These are phyloP conservation scores for Leptosphaerulina australis DNA, from an alignment of 2,329 filamentous ascomycete species.

Conservation along the genomic window DNA sequence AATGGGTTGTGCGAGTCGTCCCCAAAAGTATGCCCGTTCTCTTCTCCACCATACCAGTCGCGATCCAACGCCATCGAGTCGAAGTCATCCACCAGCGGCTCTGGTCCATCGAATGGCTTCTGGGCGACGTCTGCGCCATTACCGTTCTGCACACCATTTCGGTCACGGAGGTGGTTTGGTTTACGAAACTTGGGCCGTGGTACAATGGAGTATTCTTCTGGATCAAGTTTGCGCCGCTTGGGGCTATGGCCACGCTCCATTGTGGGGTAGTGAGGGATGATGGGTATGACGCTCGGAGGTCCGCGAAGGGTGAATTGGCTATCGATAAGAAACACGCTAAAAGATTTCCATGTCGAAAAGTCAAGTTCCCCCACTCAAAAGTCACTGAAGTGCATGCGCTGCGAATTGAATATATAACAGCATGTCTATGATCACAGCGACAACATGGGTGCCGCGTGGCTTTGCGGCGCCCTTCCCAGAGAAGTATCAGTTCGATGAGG, in stretches of 20 bases:
- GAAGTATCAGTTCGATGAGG: slow-evolving; percentile 59
- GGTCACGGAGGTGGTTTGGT: slow-evolving; percentile 43
- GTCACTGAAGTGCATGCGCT: background rate
- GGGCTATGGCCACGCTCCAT: slow-evolving; percentile 59
- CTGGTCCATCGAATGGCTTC: slow-evolving; percentile 65
- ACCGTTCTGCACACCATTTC: slow-evolving; percentile 41
- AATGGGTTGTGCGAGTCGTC: slow-evolving; percentile 95
- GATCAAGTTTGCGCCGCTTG: slow-evolving; percentile 71
- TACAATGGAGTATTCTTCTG: slow-evolving; percentile 63
- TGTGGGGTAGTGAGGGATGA: background rate
- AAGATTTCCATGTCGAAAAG: slow-evolving; percentile 21
- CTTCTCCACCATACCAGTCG: slow-evolving; percentile 91
- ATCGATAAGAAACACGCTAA: slow-evolving; percentile 26
- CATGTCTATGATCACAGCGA: slow-evolving; percentile 63
- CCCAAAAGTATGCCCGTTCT: slow-evolving; percentile 82
- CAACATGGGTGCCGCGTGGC: slow-evolving; percentile 60
- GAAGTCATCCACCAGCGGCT: slow-evolving; percentile 66
- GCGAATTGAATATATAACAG: slow-evolving; percentile 15
- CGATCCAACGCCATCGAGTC: slow-evolving; percentile 80
- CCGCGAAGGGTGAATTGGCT: slow-evolving; percentile 22
- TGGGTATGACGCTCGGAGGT: slow-evolving; percentile 24
- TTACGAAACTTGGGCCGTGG: slow-evolving; percentile 54
- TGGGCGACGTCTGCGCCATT: slow-evolving; percentile 55
- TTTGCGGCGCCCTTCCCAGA: slow-evolving; percentile 57
- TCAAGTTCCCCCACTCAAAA: slow-evolving; percentile 17